Base-by-base conservation (phyloP, 2,329 filamentous ascomycete species). In the Coniochaeta sp. region DNA sequence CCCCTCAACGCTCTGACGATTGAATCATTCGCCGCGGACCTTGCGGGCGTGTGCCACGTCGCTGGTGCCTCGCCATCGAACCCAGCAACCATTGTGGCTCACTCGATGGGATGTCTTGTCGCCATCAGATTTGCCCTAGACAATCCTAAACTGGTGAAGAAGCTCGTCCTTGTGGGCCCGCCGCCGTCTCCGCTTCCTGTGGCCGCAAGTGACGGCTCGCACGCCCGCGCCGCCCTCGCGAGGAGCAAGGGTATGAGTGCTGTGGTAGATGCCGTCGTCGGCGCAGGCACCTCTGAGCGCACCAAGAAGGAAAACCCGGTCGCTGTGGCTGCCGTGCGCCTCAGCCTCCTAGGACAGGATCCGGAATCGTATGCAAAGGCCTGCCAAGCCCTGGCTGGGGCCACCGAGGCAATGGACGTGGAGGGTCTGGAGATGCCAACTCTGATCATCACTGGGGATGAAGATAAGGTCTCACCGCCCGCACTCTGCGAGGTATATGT, bases 321-420 rank as follows among this genome's bases (percentile, higher is more conserved):
- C 1, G 76, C 74, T 1, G 61, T 76, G 10, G 67, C 75, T 1
- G 77, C 79, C 0, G 69, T 78, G 9, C 67, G 76, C 6, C 64
- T 78, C 28, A 78, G 74, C 5, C 68, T 85, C 2, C 67, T 82
- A 0, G 67, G 72, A 0, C 79, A 81, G 62, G 77, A 82, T 62
- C 72, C 78, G 0, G 81, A 85, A 62, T 78, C 78, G 1, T 85
- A 83, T 66, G 81, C 81, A 1, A 85, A 84, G 62, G 81, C 74
- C 0, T 81, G 79, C 47, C 70, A 71, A 30, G 81, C 81, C 2
- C 70, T 84, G 32, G 81, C 77, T 3, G 54, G 54, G 30, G 74
- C 75, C 1, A 67, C 66, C 1, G 63, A 67, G 22, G 59, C 64
- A 17, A 56, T 79, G 24, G 66, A 73, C 24, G 63, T 79, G 2